Percentiles rank a stretch among this genome's conserved stretches.
Conservation (phyloP, 306 rosid species). For the Nissolia schottii region DNA sequence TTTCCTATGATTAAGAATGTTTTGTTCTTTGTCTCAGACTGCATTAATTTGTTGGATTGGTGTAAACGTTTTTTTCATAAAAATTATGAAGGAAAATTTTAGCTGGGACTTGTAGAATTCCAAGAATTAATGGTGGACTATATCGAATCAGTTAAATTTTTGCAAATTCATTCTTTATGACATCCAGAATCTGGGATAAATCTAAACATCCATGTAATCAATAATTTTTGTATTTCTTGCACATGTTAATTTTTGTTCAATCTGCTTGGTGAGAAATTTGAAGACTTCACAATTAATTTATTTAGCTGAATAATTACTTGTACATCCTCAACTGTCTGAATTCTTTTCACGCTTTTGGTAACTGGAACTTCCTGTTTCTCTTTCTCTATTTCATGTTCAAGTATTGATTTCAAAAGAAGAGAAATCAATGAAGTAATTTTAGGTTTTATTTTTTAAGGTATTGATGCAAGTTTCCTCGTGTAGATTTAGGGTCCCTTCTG, state of each 20-base stretch:
- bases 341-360: not conserved
- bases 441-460: not conserved
- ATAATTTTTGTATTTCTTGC: not conserved
- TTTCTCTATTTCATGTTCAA: not conserved
- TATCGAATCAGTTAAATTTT: not conserved
- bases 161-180: not conserved
- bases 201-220: not conserved
- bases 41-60: not conserved
- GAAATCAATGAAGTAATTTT: not conserved
- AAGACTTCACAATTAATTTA: not conserved
- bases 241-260: not conserved
- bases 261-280: not conserved
- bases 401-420: not conserved
- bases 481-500: constrained; percentile 33
- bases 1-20: not conserved
- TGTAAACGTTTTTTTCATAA: not conserved
- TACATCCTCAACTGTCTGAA: not conserved
- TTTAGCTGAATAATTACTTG: not conserved
- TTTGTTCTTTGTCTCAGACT: not conserved
- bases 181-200: not conserved
- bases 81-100: not conserved
- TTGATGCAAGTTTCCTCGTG: constrained; percentile 21
- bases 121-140: not conserved
- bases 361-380: not conserved
- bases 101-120: not conserved